Evolutionary conservation across 2,329 filamentous ascomycete genomes (phyloP).

Genomic region (Neonectria punicea): DNA sequence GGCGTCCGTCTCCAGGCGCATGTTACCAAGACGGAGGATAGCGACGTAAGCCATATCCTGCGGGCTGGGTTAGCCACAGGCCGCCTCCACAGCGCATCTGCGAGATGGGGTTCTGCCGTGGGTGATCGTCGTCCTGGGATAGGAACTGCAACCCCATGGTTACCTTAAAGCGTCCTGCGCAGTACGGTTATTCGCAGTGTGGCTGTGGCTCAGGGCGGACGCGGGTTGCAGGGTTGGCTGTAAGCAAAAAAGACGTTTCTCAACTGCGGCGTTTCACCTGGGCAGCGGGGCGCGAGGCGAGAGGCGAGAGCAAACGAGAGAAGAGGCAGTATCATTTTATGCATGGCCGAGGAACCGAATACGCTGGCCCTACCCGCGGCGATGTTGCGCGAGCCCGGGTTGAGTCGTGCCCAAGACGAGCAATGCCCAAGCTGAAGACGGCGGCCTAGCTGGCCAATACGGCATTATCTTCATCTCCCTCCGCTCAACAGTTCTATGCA

Average conservation of each 20-base stretch:
- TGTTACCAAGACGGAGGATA: constrained; percentile 20
- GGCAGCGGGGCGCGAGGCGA: constrained; percentile 16
- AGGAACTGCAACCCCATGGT: not conserved
- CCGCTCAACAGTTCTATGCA: constrained; percentile 36
- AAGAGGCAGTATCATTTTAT: constrained; percentile 11
- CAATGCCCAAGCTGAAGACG: not conserved
- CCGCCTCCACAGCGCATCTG: constrained; percentile 35
- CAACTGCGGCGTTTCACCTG: constrained; percentile 35
- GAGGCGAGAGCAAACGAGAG: not conserved
- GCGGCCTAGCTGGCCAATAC: constrained; percentile 6
- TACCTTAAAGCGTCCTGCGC: constrained; percentile 13
- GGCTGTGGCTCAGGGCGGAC: constrained; percentile 17
- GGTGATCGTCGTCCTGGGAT: constrained; percentile 9
- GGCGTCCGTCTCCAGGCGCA: constrained; percentile 16
- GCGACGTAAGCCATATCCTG: constrained; percentile 31
- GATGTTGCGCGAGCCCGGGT: not conserved
- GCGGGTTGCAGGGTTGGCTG: constrained; percentile 31
- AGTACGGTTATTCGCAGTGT: not conserved
- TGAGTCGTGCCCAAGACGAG: constrained; percentile 3
- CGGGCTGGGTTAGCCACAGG: constrained; percentile 29
- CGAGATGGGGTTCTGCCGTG: constrained; percentile 34
- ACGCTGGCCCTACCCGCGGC: not conserved
- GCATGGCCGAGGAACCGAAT: constrained; percentile 1
- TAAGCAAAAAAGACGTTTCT: constrained; percentile 18
- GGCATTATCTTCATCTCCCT: constrained; percentile 23